These are phyloP conservation scores for Acacia acuminata DNA, from an alignment of 306 rosid species.

Conservation along the genomic window DNA sequence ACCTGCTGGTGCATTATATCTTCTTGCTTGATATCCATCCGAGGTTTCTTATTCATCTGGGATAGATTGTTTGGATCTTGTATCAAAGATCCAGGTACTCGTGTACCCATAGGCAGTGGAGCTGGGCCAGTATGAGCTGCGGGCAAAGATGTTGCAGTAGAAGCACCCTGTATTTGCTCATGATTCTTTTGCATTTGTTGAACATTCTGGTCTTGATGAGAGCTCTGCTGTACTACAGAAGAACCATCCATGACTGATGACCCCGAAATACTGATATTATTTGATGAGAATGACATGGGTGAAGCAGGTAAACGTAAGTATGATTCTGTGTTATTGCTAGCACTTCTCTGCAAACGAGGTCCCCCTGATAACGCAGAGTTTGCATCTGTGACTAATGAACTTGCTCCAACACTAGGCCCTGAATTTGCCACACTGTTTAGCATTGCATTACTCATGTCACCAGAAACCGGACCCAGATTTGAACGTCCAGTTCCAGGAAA, in stretches of 20 bases:
- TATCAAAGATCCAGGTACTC: constrained; percentile 62
- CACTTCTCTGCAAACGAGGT: constrained; percentile 96
- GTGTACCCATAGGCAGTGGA: constrained; percentile 59
- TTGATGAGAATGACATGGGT: constrained; percentile 93
- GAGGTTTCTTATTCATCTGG: constrained; percentile 75
- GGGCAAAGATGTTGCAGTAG: constrained; percentile 66
- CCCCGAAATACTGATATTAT: constrained; percentile 87
- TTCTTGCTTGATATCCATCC: constrained; percentile 85
- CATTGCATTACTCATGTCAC: constrained; percentile 84
- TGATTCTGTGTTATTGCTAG: constrained; percentile 85
- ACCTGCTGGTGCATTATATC: constrained; percentile 81
- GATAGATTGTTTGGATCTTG: constrained; percentile 73
- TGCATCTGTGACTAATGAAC: constrained; percentile 98
- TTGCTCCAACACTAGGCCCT: constrained; percentile 93
- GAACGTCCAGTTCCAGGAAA: constrained; percentile 80
- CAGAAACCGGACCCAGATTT: constrained; percentile 80
- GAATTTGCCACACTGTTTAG: constrained; percentile 85
- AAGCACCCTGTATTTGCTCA: constrained; percentile 67
- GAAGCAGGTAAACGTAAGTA: constrained; percentile 90
- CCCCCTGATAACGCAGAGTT: constrained; percentile 95
- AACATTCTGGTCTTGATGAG: constrained; percentile 79
- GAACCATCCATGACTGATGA: constrained; percentile 94
- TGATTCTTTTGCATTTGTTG: constrained; percentile 78
- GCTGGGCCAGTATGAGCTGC: constrained; percentile 62
- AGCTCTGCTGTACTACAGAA: constrained; percentile 77